These are phyloP conservation scores for Penicillium sp. DNA, from an alignment of 2,329 filamentous ascomycete species.

Conservation along the genomic window DNA sequence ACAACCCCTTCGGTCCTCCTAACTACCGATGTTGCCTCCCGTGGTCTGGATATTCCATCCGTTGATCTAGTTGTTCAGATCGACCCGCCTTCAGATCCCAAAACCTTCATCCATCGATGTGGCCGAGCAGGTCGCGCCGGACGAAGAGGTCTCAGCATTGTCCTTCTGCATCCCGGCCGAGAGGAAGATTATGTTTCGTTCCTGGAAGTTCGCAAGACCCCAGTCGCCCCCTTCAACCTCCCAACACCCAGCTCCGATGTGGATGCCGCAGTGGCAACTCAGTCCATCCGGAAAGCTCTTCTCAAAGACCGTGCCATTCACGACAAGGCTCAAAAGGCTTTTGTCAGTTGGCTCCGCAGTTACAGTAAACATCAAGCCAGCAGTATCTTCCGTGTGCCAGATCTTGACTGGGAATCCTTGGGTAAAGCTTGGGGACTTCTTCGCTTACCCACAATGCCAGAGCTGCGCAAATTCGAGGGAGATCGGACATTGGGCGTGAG, in stretches of 20 bases:
- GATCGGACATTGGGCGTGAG: conserved; percentile 61
- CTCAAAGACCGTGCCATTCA: conserved; percentile 66
- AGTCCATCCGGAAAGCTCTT: conserved; percentile 60
- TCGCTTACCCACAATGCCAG: conserved; percentile 89
- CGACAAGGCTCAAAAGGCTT: conserved; percentile 86
- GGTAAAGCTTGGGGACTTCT: conserved; percentile 84
- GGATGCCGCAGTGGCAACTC: conserved; percentile 60
- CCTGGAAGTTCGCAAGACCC: conserved; percentile 82
- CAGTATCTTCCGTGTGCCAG: conserved; percentile 81
- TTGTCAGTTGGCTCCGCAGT: conserved; percentile 89
- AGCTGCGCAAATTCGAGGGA: conserved; percentile 71
- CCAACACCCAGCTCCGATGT: conserved; percentile 61
- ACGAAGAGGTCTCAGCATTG: conserved; percentile 75
- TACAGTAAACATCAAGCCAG: conserved; percentile 89
- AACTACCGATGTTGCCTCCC: conserved; percentile 88
- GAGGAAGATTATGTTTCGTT: conserved; percentile 92
- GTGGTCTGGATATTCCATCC: conserved; percentile 86
- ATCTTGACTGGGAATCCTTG: conserved; percentile 82
- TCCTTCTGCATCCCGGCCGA: conserved; percentile 78
- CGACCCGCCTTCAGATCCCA: conserved; percentile 82
- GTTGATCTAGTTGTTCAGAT: conserved; percentile 90
- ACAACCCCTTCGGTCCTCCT: conserved; percentile 77
- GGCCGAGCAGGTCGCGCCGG: conserved; percentile 65
- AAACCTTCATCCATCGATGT: conserved; percentile 71
- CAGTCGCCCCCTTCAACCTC: conserved; percentile 64